Evolutionary conservation across 495 filamentous ascomycete species (phyloP).

Genomic region (Penicillium nucicola): DNA sequence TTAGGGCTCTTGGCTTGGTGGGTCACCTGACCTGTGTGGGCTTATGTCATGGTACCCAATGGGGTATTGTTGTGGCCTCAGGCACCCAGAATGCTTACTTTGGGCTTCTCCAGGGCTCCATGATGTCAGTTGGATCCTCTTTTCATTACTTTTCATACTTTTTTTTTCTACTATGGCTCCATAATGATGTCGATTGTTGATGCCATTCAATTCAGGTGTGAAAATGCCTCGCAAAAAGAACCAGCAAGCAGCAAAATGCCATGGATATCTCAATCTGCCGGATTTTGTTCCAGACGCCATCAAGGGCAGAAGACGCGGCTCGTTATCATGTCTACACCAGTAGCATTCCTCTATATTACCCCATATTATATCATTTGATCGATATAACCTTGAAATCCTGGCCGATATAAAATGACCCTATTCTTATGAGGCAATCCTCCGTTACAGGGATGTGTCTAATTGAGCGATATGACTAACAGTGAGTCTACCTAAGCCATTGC

Average conservation of each 20-base stretch:
- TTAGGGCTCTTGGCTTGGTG: constrained; percentile 38
- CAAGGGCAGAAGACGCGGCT: no score
- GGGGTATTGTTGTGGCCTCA: neutral
- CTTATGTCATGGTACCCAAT: constrained; percentile 19
- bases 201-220: constrained; percentile 1
- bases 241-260: neutral
- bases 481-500: no score
- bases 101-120: neutral
- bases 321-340: no score
- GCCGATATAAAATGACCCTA: no score
- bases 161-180: neutral
- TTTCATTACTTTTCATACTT: neutral
- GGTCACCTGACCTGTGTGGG: constrained; percentile 24
- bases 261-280: neutral
- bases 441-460: no score
- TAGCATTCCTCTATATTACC: no score
- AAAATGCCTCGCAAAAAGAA: no score
- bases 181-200: neutral
- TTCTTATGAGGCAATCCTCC: no score
- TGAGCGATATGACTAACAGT: no score
- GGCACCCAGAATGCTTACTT: constrained; percentile 4
- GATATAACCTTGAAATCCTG: no score
- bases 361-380: no score
- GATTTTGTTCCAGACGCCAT: neutral
- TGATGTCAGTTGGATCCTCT: neutral